Evolutionary conservation across 2,329 filamentous ascomycete species (phyloP), one percentile per base, ranked within the genome.

Genomic region (Colletotrichum cuscutae): DNA sequence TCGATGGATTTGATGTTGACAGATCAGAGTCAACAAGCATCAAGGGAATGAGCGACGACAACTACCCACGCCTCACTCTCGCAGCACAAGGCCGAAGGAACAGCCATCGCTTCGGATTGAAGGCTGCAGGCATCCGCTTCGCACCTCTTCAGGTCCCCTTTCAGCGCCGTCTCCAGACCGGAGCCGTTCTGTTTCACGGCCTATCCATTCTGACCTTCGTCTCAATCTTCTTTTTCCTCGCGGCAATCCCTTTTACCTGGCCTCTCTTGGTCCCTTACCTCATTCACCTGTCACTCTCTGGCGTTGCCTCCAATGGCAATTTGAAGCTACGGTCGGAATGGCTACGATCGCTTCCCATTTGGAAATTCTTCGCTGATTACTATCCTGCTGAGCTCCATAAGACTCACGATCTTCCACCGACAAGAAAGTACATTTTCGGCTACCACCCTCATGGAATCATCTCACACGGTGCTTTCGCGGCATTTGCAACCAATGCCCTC

Each of bases 371-470:
- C 80, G 95, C 94, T 30, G 94, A 91, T 19, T 99, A 98, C 85
- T 99, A 97, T 80, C 97, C 97, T 4, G 94, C 95, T 60, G 90
- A 89, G 69, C 88, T 99, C 52, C 95, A 98, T 84, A 94, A 97
- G 76, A 97, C 94, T 4, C 89, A 93, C 76, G 88, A 92, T 69
- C 89, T 99, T 7, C 89, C 93, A 26, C 89, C 95, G 0, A 95
- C 93, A 1, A 89, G 95, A 75, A 98, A 97, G 83, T 99, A 98
- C 84, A 95, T 99, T 75, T 95, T 99, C 78, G 96, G 96, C 57
- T 98, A 98, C 82, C 97, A 98, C 78, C 97, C 97, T 0, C 97
- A 99, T 80, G 96, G 97, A 28, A 98, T 99, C 82, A 98, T 99
- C 79, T 97, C 94, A 5, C 95, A 98, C 78, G 97, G 96, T n/a